Percentiles rank a stretch among this genome's conserved stretches.
These are phyloP conservation scores for Hymenochaete sp. DNA, from an alignment of 1,284 basidiomycete genomes.

Conservation along the genomic window DNA sequence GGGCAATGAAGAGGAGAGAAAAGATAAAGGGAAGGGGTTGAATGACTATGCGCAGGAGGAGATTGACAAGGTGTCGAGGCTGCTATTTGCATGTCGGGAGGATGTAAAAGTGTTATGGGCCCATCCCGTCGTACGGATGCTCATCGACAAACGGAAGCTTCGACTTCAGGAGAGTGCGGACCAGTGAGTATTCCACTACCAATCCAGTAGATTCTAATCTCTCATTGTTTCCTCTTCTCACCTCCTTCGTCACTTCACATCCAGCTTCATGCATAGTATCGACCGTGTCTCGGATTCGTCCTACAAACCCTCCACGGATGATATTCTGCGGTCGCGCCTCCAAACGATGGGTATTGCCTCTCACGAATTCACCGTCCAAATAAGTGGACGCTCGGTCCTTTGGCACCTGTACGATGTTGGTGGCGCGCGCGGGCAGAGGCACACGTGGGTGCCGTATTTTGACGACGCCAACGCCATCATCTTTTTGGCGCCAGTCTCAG, in stretches of 20 bases:
- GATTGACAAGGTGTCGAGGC: slow-evolving; percentile 48
- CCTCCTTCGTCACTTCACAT: neutral
- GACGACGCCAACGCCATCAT: slow-evolving; percentile 82
- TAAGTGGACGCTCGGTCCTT: slow-evolving; percentile 63
- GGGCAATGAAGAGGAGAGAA: slow-evolving; percentile 18
- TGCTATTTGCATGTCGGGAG: slow-evolving; percentile 47
- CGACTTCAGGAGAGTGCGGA: slow-evolving; percentile 78
- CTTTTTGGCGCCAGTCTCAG: slow-evolving; percentile 78
- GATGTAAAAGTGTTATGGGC: slow-evolving; percentile 65
- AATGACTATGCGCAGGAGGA: slow-evolving; percentile 36
- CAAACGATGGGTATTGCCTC: slow-evolving; percentile 80
- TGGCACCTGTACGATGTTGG: slow-evolving; percentile 81
- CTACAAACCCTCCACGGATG: slow-evolving; percentile 70
- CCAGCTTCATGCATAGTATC: slow-evolving; percentile 67
- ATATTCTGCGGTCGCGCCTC: slow-evolving; percentile 74
- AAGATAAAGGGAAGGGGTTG: slow-evolving; percentile 12
- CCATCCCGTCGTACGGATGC: slow-evolving; percentile 54
- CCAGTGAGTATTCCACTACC: slow-evolving; percentile 50
- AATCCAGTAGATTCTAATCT: neutral
- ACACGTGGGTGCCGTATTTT: slow-evolving; percentile 76
- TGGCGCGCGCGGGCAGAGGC: slow-evolving; percentile 73
- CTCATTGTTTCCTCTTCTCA: neutral
- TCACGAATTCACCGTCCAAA: slow-evolving; percentile 63
- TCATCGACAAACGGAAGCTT: slow-evolving; percentile 59
- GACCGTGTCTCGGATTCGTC: slow-evolving; percentile 53